Percentiles rank a stretch among this genome's conserved stretches.
Conservation (phyloP, 192 early-diverging fungal genomes). For the Coemansia javaensis region DNA sequence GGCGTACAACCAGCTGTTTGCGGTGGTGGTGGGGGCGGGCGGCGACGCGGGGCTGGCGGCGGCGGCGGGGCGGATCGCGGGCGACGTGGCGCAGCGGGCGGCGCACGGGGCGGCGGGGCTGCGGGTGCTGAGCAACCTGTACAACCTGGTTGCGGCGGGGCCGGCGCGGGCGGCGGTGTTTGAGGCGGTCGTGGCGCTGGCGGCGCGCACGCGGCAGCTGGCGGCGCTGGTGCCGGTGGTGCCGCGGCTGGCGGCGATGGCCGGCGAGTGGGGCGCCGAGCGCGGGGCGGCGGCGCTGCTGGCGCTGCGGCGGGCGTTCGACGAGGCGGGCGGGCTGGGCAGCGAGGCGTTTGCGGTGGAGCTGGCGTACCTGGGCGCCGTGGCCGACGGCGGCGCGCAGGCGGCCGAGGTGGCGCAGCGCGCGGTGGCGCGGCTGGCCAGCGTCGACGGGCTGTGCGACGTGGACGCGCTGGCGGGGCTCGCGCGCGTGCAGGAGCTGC, state of each 20-base stretch:
- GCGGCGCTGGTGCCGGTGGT: conserved; percentile 19
- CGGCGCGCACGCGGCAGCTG: conserved; percentile 49
- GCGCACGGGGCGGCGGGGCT: conserved; percentile 24
- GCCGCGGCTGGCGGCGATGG: conserved; percentile 16
- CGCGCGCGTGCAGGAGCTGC: conserved; percentile 60
- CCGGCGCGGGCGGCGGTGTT: conserved; percentile 64
- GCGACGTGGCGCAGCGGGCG: conserved; percentile 9
- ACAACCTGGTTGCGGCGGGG: conserved; percentile 67
- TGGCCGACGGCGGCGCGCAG: conserved; percentile 25
- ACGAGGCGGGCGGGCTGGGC: conserved; percentile 16
- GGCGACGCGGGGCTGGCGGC: background rate
- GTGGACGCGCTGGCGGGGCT: conserved; percentile 73
- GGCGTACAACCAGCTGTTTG: conserved; percentile 47
- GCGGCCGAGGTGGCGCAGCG: conserved; percentile 56
- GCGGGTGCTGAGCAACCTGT: conserved; percentile 64
- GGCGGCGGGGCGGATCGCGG: background rate
- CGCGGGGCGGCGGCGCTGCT: conserved; percentile 37
- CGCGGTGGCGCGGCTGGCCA: conserved; percentile 65
- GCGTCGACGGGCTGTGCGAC: conserved; percentile 64
- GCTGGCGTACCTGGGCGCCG: conserved; percentile 64
- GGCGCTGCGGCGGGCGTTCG: conserved; percentile 44
- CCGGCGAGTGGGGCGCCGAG: conserved; percentile 18
- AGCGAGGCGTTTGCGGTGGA: conserved; percentile 40
- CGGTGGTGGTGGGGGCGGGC: conserved; percentile 3
- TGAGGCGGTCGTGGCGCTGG: conserved; percentile 68